Percentiles rank a stretch among this genome's conserved stretches.
These are phyloP conservation scores for Begonia peltatifolia DNA, from an alignment of 306 rosid species.

Conservation along the genomic window DNA sequence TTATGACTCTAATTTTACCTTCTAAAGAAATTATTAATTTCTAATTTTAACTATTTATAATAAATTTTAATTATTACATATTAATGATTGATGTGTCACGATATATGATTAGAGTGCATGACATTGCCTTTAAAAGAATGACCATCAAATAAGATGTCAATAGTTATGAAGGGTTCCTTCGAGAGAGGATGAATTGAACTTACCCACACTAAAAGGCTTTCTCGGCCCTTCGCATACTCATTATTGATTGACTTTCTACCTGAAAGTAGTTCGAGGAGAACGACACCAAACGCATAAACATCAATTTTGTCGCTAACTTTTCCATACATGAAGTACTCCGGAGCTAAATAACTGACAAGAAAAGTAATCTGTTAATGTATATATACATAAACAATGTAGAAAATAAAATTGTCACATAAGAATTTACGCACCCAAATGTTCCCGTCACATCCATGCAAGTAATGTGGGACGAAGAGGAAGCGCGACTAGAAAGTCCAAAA, in stretches of 20 bases:
- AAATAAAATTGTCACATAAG: too few relatives aligned
- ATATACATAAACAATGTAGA: too few relatives aligned
- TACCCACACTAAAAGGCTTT: constrained; percentile 96
- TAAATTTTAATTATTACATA: too few relatives aligned
- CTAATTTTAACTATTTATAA: too few relatives aligned
- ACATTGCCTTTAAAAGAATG: too few relatives aligned
- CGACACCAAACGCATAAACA: constrained; percentile 88
- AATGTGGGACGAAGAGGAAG: constrained; percentile 47
- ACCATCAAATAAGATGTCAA: too few relatives aligned
- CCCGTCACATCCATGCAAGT: constrained; percentile 76
- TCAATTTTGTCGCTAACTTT: constrained; percentile 82
- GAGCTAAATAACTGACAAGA: constrained; percentile 77
- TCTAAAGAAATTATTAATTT: too few relatives aligned
- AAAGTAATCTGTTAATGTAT: too few relatives aligned
- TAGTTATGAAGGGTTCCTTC: too few relatives aligned
- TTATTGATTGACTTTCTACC: constrained; percentile 66
- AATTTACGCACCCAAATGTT: constrained; percentile 61
- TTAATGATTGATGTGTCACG: too few relatives aligned
- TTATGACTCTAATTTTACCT: too few relatives aligned
- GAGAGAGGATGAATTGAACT: constrained; percentile 12
- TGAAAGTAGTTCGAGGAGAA: constrained; percentile 93
- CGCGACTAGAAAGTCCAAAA: constrained; percentile 83
- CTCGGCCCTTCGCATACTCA: constrained; percentile 48
- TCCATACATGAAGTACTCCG: constrained; percentile 92
- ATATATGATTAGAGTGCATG: too few relatives aligned